Evolutionary conservation across 768 basidiomycete genomes (phyloP), one percentile per base, ranked within the genome.

Genomic region (Cubamyces sp.): DNA sequence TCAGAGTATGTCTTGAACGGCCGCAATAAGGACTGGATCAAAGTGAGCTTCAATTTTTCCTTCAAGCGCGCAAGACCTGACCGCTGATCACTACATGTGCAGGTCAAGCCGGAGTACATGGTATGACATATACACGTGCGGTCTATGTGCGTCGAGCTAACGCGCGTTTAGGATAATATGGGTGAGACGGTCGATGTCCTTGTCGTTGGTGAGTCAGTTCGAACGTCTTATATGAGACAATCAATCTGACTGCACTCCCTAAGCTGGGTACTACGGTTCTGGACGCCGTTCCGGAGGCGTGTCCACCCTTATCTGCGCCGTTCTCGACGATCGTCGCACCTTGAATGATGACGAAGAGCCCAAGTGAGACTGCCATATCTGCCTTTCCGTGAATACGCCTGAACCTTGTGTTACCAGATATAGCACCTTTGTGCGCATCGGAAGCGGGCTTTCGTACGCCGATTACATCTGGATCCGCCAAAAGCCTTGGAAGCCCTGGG

Each of bases 151-250:
- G 50, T 39, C 12, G 54, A 53, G 40, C 54, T 55, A 37, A 45
- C 30, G 30, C 23, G 19, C 23, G 43, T 15, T 9, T 55, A 92
- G 91, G 94, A 96, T 66, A 90, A 92, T 62, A 85, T 96, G 83
- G 94, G 92, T 7, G 94, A 97, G 76, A 95, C 91, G 0, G 88
- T 96, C 3, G 96, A 98, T 68, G 85, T 96, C 1, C 76, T 98
- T 8, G 94, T 98, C 23, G 86, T 98, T 37, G 92, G 93, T 88
- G 70, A 65, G 87, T 69, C 11, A 3, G 42, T 14, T 41, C 23
- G n/a, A 21, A 37, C 11, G 40, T 30, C 45, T 30, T 43, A 25
- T 26, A n/a, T 26, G 57, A 67, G 21, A 57, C 15, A 40, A 23
- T 30, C 1, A 15, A 5, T 6, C 48, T 15, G 1, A 46, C n/a